These are phyloP conservation scores for Xylaria sp. DNA, from an alignment of 2,329 filamentous ascomycete species.

Conservation along the genomic window DNA sequence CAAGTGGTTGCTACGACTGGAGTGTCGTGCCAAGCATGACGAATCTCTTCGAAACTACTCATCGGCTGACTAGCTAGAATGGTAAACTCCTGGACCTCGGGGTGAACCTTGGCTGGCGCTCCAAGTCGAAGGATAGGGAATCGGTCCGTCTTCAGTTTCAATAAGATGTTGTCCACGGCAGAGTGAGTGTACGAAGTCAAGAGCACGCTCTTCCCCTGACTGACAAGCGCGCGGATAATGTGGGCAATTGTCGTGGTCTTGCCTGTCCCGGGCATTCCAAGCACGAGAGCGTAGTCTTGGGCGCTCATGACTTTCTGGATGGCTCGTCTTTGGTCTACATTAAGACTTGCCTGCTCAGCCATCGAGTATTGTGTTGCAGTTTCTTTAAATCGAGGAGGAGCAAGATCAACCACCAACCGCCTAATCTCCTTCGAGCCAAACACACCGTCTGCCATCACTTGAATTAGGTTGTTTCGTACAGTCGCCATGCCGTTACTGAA, in stretches of 20 bases:
- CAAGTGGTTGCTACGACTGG: constrained; percentile 96
- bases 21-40: constrained; percentile 83
- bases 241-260: constrained; percentile 99
- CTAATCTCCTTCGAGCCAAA: constrained; percentile 78
- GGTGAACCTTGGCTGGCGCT: constrained; percentile 84
- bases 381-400: constrained; percentile 77
- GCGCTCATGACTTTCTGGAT: constrained; percentile 97
- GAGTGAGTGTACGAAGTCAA: constrained; percentile 97
- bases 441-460: constrained; percentile 84
- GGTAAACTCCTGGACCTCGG: constrained; percentile 86
- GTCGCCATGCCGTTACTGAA: constrained; percentile 98
- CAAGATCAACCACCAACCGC: constrained; percentile 81
- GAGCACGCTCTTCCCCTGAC: constrained; percentile 90
- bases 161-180: constrained; percentile 95
- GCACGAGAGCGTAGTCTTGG: constrained; percentile 92
- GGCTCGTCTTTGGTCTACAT: constrained; percentile 85
- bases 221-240: constrained; percentile 89
- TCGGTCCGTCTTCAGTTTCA: constrained; percentile 85
- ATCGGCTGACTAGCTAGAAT: constrained; percentile 79
- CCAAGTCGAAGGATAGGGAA: constrained; percentile 88
- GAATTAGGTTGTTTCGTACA: constrained; percentile 91
- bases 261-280: constrained; percentile 97
- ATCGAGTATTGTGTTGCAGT: constrained; percentile 71
- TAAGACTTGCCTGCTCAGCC: constrained; percentile 73
- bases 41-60: constrained; percentile 83